These are phyloP conservation scores for Erysiphe neolycopersici DNA, from an alignment of 2,329 filamentous ascomycete genomes.

Conservation along the genomic window DNA sequence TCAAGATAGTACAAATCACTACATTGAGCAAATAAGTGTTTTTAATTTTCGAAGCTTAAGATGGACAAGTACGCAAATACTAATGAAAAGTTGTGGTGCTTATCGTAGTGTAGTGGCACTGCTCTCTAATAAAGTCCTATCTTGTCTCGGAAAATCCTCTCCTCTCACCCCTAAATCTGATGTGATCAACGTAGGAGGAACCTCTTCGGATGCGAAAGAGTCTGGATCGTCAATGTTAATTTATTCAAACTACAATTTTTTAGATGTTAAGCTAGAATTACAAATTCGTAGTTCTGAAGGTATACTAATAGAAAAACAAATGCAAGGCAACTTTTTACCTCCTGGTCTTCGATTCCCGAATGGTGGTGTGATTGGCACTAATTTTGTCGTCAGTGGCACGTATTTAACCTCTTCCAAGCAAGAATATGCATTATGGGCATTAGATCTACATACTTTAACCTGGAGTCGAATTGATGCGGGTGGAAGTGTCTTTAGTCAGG, in stretches of 20 bases:
- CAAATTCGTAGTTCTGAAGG: conserved; percentile 73
- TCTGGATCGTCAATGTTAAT: conserved; percentile 61
- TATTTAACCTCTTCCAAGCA: conserved; percentile 96
- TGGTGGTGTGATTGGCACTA: conserved; percentile 78
- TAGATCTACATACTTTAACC: conserved; percentile 65
- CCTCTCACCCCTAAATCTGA: conserved; percentile 8
- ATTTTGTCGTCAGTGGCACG: conserved; percentile 92
- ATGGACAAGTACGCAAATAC: conserved; percentile 70
- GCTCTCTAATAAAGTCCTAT: conserved; percentile 36
- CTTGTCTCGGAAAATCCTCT: conserved; percentile 35
- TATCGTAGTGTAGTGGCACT: conserved; percentile 90
- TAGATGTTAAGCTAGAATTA: conserved; percentile 87
- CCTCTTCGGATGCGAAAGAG: conserved; percentile 26
- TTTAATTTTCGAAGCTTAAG: conserved; percentile 89
- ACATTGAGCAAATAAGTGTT: conserved; percentile 95
- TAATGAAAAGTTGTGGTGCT: conserved; percentile 83
- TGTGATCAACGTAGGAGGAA: conserved; percentile 15
- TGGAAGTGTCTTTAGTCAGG: conserved; percentile 79
- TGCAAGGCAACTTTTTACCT: conserved; percentile 67
- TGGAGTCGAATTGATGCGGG: conserved; percentile 95
- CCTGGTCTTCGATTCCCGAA: conserved; percentile 89
- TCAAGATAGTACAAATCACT: conserved; percentile 92
- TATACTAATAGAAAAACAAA: conserved; percentile 58
- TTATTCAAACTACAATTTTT: conserved; percentile 97
- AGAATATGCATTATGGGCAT: conserved; percentile 88